phyloP scores from a whole-genome alignment of 1,139 yeast species.

The Meyerozyma athensensis region DNA sequence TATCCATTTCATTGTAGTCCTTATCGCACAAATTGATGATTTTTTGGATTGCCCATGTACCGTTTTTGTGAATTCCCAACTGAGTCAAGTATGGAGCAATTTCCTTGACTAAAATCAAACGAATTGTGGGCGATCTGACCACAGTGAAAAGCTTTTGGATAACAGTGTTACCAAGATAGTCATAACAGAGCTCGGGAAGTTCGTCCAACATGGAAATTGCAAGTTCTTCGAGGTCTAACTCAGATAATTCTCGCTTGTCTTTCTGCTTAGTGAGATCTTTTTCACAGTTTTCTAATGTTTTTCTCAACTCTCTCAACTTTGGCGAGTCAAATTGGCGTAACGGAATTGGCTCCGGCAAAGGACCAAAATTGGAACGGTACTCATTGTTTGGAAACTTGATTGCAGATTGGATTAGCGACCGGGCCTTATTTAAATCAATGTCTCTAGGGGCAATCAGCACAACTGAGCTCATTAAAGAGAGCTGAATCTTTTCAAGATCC shows the following conservation, averaged over 20 bases:
- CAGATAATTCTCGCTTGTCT: constrained; percentile 17
- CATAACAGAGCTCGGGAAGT: constrained; percentile 86
- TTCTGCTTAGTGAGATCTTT: constrained; percentile 6
- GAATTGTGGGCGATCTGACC: constrained; percentile 61
- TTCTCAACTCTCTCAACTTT: constrained; percentile 58
- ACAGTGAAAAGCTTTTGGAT: constrained; percentile 84
- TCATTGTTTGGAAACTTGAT: constrained; percentile 28
- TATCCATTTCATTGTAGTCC: constrained; percentile 58
- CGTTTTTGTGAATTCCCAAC: constrained; percentile 93
- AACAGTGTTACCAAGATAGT: constrained; percentile 91
- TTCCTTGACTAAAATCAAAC: constrained; percentile 75
- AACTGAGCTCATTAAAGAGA: constrained; percentile 20
- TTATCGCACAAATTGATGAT: constrained; percentile 72
- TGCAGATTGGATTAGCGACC: constrained; percentile 29
- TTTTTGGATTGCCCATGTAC: constrained; percentile 99
- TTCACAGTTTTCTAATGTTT: constrained; percentile 39
- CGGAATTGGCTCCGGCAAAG: constrained; percentile 61
- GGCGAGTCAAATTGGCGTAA: constrained; percentile 83
- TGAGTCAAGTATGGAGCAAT: constrained; percentile 81
- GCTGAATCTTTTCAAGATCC: constrained; percentile 22
- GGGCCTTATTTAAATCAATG: constrained; percentile 29
- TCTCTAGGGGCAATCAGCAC: constrained; percentile 10
- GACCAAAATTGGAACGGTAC: constrained; percentile 54
- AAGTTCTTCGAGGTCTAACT: constrained; percentile 70
- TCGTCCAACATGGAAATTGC: constrained; percentile 85